These are phyloP conservation scores for Withania somnifera DNA, from an alignment of 305 asterid genomes.

Conservation along the genomic window DNA sequence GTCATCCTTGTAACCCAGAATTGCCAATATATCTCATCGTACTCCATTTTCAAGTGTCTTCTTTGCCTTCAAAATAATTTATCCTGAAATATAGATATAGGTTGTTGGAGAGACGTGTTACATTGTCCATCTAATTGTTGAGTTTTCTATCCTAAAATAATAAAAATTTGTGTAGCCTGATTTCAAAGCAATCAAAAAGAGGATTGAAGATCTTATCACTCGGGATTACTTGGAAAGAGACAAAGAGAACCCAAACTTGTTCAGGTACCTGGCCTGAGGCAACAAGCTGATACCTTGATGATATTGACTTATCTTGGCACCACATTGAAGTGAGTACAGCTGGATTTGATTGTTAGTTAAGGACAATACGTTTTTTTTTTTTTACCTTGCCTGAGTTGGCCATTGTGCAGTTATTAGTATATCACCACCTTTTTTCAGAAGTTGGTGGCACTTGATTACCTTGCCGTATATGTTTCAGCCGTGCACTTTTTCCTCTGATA, in stretches of 20 bases:
- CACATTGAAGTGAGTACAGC: not conserved
- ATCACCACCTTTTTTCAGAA: not conserved
- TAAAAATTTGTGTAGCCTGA: constrained; percentile 30
- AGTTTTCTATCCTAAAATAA: not conserved
- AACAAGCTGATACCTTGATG: not conserved
- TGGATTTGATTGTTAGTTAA: not conserved
- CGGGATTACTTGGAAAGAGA: constrained; percentile 43
- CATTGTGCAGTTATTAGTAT: constrained; percentile 1
- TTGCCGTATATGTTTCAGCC: not conserved
- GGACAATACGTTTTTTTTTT: not conserved
- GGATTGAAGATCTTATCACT: constrained; percentile 42
- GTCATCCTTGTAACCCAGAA: not conserved
- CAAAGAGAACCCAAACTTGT: constrained; percentile 22
- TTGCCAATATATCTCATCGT: not conserved
- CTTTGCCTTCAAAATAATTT: not conserved
- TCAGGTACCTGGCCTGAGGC: constrained; percentile 35
- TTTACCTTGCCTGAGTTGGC: not conserved
- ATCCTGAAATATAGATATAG: not conserved
- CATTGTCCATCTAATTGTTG: not conserved
- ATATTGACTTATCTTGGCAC: not conserved
- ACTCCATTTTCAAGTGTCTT: not conserved
- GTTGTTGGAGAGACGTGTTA: not conserved
- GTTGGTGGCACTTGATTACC: not conserved
- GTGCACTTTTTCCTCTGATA: not conserved
- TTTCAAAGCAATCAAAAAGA: constrained; percentile 36